Percentiles rank a stretch among this genome's conserved stretches.
These are phyloP conservation scores for Cladosporium cucumerinum DNA, from an alignment of 2,329 filamentous ascomycete species.

Conservation along the genomic window DNA sequence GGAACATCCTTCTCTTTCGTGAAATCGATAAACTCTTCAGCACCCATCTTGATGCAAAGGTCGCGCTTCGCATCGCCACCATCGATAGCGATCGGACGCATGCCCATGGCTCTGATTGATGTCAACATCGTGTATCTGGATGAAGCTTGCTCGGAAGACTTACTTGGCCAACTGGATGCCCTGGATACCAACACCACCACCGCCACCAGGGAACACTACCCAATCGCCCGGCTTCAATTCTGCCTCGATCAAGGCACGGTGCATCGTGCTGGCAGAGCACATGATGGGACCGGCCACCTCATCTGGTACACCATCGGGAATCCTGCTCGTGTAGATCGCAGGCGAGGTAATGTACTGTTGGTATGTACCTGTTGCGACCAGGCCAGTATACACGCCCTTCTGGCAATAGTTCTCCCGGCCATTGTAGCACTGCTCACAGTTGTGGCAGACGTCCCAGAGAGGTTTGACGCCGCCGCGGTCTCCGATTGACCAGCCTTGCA, in stretches of 20 bases:
- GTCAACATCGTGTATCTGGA: neutral
- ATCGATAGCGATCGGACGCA: slow-evolving; percentile 56
- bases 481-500: slow-evolving; percentile 52
- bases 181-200: slow-evolving; percentile 56
- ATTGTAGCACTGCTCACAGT: slow-evolving; percentile 48
- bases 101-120: slow-evolving; percentile 49
- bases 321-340: slow-evolving; percentile 52
- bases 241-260: slow-evolving; percentile 54
- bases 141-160: slow-evolving; percentile 10
- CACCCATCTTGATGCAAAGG: slow-evolving; percentile 49
- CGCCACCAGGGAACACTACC: slow-evolving; percentile 55
- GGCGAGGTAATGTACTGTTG: slow-evolving; percentile 59
- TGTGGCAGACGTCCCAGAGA: slow-evolving; percentile 50
- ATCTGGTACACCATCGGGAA: slow-evolving; percentile 55
- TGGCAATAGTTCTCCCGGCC: slow-evolving; percentile 54
- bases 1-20: slow-evolving; percentile 40
- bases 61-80: slow-evolving; percentile 48
- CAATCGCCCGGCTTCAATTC: slow-evolving; percentile 51
- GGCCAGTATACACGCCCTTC: slow-evolving; percentile 45
- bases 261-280: slow-evolving; percentile 58
- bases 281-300: slow-evolving; percentile 59
- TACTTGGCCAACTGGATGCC: slow-evolving; percentile 51
- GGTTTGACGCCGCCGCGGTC: slow-evolving; percentile 54
- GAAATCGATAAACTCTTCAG: slow-evolving; percentile 57
- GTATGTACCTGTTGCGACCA: slow-evolving; percentile 49